A percentile compares a stretch with the other conserved stretches of the same genome.
Evolutionary conservation across 805 yeast species (phyloP).

Genomic region (Hanseniaspora pseudoguilliermondii): DNA sequence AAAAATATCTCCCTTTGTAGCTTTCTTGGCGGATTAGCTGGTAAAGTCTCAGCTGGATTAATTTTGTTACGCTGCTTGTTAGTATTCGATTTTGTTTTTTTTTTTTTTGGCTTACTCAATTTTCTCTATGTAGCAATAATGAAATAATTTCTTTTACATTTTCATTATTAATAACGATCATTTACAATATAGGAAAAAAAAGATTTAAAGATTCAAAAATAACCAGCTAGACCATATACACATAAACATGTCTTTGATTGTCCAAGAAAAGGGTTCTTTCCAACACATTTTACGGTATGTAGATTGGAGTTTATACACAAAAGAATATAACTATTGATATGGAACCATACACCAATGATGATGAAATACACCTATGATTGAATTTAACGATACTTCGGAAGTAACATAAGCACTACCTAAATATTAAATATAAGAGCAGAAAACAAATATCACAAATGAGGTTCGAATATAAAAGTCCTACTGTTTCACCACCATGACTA

Average conservation of each 20-base stretch:
- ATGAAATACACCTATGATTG: background rate
- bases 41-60: too few species aligned
- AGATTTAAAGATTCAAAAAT: background rate
- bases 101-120: background rate
- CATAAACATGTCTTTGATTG: constrained; percentile 76
- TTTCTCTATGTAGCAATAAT: background rate
- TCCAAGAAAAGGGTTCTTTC: constrained; percentile 98
- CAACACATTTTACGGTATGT: constrained; percentile 99
- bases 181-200: background rate
- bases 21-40: too few species aligned
- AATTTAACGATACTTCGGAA: background rate
- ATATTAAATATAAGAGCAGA: too few species aligned
- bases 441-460: too few species aligned
- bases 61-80: too few species aligned
- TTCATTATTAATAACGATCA: background rate
- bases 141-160: background rate
- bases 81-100: too few species aligned
- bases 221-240: constrained; percentile 26
- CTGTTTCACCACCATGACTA: too few species aligned
- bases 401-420: too few species aligned
- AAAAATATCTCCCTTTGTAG: too few species aligned
- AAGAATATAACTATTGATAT: background rate
- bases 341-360: background rate
- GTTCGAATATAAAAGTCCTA: too few species aligned
- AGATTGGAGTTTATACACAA: background rate